phyloP scores from a whole-genome alignment of 192 early-diverging fungal genomes.

The Oehlia diaphana region DNA sequence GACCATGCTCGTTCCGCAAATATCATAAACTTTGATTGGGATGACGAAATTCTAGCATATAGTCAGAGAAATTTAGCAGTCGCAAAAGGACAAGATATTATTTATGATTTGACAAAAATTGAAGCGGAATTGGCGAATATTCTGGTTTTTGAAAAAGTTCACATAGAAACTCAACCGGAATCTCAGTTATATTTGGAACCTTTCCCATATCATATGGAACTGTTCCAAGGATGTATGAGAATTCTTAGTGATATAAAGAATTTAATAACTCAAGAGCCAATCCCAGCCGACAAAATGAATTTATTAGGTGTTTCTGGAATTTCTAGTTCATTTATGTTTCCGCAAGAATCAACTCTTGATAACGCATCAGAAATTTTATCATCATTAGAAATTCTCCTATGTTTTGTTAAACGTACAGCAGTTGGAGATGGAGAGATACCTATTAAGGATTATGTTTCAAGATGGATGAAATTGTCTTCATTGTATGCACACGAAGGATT shows the following conservation, averaged over 20 bases:
- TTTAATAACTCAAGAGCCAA: constrained; percentile 26
- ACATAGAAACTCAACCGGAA: constrained; percentile 11
- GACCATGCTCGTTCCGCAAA: neutral
- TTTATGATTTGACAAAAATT: constrained; percentile 27
- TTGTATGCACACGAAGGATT: neutral
- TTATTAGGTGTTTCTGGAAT: neutral
- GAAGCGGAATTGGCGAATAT: constrained; percentile 14
- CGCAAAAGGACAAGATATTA: constrained; percentile 4
- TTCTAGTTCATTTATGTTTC: neutral
- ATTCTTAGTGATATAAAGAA: constrained; percentile 23
- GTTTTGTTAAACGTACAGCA: constrained; percentile 30
- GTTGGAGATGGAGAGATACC: constrained; percentile 10
- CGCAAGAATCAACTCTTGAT: neutral
- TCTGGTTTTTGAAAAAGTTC: constrained; percentile 30
- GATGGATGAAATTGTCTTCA: constrained; percentile 23
- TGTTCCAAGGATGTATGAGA: constrained; percentile 24
- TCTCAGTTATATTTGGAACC: constrained; percentile 13
- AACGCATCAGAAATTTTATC: constrained; percentile 22
- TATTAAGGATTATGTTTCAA: constrained; percentile 20
- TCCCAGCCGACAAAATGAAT: constrained; percentile 6
- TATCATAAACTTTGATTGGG: constrained; percentile 26
- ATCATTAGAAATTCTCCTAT: constrained; percentile 29
- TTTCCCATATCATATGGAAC: constrained; percentile 32
- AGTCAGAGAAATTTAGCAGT: constrained; percentile 14
- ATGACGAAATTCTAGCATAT: constrained; percentile 14